Evolutionary conservation across 2,329 filamentous ascomycete species (phyloP), one percentile per base, ranked within the genome.

Genomic region (Didymella glomerata): DNA sequence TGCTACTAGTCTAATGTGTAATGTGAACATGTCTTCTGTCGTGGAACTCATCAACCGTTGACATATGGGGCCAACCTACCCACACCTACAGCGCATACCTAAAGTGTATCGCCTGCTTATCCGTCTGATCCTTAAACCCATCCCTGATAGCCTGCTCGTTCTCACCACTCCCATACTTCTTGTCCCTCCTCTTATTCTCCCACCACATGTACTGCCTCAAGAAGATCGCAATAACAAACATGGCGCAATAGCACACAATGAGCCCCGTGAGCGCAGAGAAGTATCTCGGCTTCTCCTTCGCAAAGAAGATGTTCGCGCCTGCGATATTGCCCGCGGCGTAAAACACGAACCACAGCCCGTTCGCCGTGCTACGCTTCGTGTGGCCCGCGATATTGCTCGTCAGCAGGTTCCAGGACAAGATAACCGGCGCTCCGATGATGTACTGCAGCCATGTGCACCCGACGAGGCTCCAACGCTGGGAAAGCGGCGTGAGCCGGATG

Each of bases 401-500:
- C 18, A 83, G 77, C 0, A 85, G 62, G 24, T 83, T 84, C 83
- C 83, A 85, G 36, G 76, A 82, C 1, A 85, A 62, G 38, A 85
- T 80, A 2, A 85, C 78, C 0, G 83, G 80, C 0, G 81, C 80
- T 4, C 83, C 83, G 38, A 84, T 59, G 2, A 83, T 73, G 41
- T 81, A 81, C 59, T 84, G 81, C 13, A 85, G 69, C 83, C 83
- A 85, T 8, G 81, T 82, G 64, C 82, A 84, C n/a, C 73, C 83
- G 0, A 84, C 81, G 1, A 85, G 76, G 1, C 78, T 79, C 73
- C 82, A 77, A 52, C 79, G 79, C 48, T 84, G 76, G 3, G 78
- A 68, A 3, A 83, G 70, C 20, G 71, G 65, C 16, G 82, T 84
- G 27, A 82, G 79, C 1, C 81, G 75, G 57, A 85, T 83, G 4